Evolutionary conservation across 176 grass and related monocot species (phyloP), one percentile per base, ranked within the genome.

Genomic region (Aegilops umbellulata): DNA sequence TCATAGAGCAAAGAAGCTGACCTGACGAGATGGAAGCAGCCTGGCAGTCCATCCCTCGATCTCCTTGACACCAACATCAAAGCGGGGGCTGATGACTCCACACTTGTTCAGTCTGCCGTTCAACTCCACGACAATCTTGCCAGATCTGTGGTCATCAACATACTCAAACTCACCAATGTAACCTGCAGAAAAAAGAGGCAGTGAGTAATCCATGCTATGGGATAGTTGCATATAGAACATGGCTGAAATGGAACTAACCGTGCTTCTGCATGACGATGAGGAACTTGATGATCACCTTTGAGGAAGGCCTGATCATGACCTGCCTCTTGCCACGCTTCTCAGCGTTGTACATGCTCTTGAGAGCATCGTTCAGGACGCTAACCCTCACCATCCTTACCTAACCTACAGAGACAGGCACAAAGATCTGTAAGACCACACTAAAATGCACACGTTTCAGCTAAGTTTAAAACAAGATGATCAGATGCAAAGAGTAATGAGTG

Each of bases 201-300:
- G 15, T 69, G 2, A 78, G 16, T 20, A 83, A 82, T 44, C 17
- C 10, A 47, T 47, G n/a, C 57, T 24, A 0, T 31, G 8, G 3
- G 6, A 41, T 3, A 60, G 19, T 60, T 47, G 49, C 31, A 68
- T 38, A 65, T 30, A 42, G 10, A 82, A n/a, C 34, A 70, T 11
- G 25, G 34, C 11, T 62, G 24, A 62, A 61, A 69, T 17, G 71
- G 49, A 44, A 84, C 87, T 12, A 60, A 88, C 81, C 81, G 38
- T 88, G 81, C 87, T 88, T 88, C 74, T 88, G 87, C 87, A 88
- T 88, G 65, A 88, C 87, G 13, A 88, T 67, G 41, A 87, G 86
- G 68, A 87, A 87, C 61, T 87, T 87, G 79, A 87, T 87, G 44
- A 87, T 87, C 30, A 87, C 86, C 70, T 87, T 87, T 3, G 86